These are phyloP conservation scores for Cyberlindnera bimundalis DNA, from an alignment of 805 yeast genomes.

Conservation along the genomic window DNA sequence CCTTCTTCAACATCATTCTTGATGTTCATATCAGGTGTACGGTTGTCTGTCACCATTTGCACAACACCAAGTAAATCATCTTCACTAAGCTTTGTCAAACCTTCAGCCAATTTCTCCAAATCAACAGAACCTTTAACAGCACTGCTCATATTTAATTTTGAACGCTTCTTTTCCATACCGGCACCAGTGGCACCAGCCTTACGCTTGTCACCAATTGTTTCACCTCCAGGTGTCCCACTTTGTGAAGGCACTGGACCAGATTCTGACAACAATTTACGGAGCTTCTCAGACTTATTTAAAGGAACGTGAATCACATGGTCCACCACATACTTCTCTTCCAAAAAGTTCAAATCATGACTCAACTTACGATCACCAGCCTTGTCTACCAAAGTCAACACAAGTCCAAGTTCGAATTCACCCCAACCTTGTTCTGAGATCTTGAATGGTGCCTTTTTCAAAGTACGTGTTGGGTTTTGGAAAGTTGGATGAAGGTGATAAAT, in stretches of 20 bases:
- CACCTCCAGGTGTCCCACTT: constrained; percentile 21
- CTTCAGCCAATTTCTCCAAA: constrained; percentile 85
- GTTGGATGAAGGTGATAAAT: constrained; percentile 95
- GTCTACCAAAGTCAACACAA: constrained; percentile 72
- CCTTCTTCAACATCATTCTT: constrained; percentile 96
- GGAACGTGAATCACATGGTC: constrained; percentile 81
- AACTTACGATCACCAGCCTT: constrained; percentile 86
- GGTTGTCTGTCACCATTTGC: constrained; percentile 95
- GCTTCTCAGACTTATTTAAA: constrained; percentile 60
- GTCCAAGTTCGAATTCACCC: constrained; percentile 95
- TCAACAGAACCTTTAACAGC: constrained; percentile 78
- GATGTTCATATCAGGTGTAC: constrained; percentile 91
- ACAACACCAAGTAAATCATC: constrained; percentile 93
- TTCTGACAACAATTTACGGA: constrained; percentile 71
- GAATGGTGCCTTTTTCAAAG: constrained; percentile 80
- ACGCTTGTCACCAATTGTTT: constrained; percentile 36
- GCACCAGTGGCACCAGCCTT: constrained; percentile 27
- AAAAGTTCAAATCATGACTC: constrained; percentile 85
- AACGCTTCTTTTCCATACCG: constrained; percentile 31
- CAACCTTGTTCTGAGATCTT: constrained; percentile 90
- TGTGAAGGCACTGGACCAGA: constrained; percentile 75
- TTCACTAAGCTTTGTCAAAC: constrained; percentile 81
- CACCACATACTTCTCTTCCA: constrained; percentile 67
- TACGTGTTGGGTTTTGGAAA: constrained; percentile 82
- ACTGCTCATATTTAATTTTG: constrained; percentile 30